Base-by-base conservation (phyloP, 805 yeast genomes). In the Saccharomycopsis selenospora region DNA sequence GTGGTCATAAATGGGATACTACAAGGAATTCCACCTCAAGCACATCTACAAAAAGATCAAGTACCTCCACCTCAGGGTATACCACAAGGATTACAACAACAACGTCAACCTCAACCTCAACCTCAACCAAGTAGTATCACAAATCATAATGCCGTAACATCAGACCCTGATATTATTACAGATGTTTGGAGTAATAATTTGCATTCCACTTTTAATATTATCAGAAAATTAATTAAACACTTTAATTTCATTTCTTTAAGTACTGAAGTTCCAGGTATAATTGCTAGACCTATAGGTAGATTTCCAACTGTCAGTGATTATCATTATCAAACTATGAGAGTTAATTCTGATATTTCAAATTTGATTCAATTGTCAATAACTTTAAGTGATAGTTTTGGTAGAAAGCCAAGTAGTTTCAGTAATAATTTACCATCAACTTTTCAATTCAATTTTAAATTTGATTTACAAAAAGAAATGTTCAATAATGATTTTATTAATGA, bases 191-290 rank as follows among this genome's bases (percentile, higher is more conserved):
- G 68, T 30, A 77, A 75, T 47, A 85, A 84, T 59, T 66, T 85
- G 54, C 82, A 81, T 56, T 71, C 73, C 48, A 93, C 84, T 59
- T 79, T 84, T 64, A 75, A 72, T 50, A 65, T 74, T 10, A 75
- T 85, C 45, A 72, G 89, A 53, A 72, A 74, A 46, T 69, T 83
- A 26, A 70, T 80, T 38, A 75, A 70, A 46, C 75, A 74, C 50
- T 80, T 75, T 57, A 75, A 79, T 48, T 70, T 72, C 56, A 75
- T 84, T 23, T 75, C 86, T 2, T 76, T 89, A 50, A 90, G 89
- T 57, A 89, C 95, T 42, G 98, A 93, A 64, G 89, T 93, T 61
- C 96, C 96, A 0, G 99, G 99, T 0, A 86, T 95, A 20, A 83
- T 91, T 24, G 96, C 96, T 2, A 77, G 99, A 58, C 99, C 99